Base-by-base conservation (phyloP, 139 green algal genomes). In the Chlorella sp. region DNA sequence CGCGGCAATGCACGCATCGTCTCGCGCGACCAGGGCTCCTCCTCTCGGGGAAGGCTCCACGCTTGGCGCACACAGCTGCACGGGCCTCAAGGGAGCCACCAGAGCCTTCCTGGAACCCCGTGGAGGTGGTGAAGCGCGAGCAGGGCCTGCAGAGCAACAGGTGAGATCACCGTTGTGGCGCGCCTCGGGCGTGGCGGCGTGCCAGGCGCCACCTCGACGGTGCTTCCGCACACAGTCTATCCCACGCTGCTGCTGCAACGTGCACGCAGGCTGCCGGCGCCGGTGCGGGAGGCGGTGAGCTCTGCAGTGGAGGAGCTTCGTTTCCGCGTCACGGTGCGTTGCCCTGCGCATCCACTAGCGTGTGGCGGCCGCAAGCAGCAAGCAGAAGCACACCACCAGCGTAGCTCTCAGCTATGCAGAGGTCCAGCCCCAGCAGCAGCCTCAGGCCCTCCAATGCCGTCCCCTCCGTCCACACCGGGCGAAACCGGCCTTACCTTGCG, bases 291-390 rank as follows among this genome's bases (percentile, higher is more conserved):
- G 32, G 70, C 76, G 2, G 87, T 93, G 22, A 65, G 87, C 61
- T 24, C 35, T 26, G 87, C 87, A 1, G 82, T 93, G 34, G 75
- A 90, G 59, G 5, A 35, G 23, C 79, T 89, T 59, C 76, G 79
- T 0, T 79, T 69, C 32, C 51, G 83, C 1, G 84, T 83, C 26
- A 88, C 85, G 17, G 88, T 90, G 35, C n/a, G n/a, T n/a, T n/a
- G n/a, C n/a, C n/a, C n/a, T n/a, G n/a, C n/a, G n/a, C n/a, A n/a
- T n/a, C n/a, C n/a, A n/a, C n/a, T n/a, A n/a, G n/a, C n/a, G n/a
- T n/a, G n/a, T n/a, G n/a, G n/a, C n/a, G n/a, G n/a, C n/a, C n/a
- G n/a, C n/a, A n/a, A n/a, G n/a, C n/a, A n/a, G n/a, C n/a, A n/a
- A n/a, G n/a, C n/a, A n/a, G n/a, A n/a, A n/a, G n/a, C n/a, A n/a